phyloP scores from a whole-genome alignment of 768 basidiomycete genomes.

The Psilocybe cyanescens region DNA sequence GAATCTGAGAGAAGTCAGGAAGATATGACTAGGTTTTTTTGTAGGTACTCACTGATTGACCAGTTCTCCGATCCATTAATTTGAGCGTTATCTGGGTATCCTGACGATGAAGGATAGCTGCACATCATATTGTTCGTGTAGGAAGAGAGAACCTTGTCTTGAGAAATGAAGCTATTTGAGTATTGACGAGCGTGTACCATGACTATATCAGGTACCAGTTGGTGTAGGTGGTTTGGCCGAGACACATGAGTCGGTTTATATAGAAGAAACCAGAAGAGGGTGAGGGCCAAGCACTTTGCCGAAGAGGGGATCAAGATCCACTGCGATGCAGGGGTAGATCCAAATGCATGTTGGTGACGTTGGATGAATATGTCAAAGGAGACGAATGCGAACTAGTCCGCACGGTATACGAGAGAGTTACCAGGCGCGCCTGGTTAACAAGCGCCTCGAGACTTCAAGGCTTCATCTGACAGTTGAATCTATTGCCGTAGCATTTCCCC shows the following conservation, averaged over 20 bases:
- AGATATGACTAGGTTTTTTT: background rate
- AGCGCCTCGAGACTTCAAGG: constrained; percentile 24
- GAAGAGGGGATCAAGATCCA: constrained; percentile 26
- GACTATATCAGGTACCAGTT: constrained; percentile 20
- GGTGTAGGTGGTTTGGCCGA: constrained; percentile 12
- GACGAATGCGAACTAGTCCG: constrained; percentile 20
- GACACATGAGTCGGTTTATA: constrained; percentile 24
- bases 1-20: constrained; percentile 10
- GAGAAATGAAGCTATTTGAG: constrained; percentile 15
- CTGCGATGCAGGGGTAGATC: constrained; percentile 21
- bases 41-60: constrained; percentile 22
- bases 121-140: constrained; percentile 17
- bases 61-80: constrained; percentile 20
- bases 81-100: constrained; percentile 14
- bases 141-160: constrained; percentile 16
- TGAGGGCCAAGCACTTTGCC: constrained; percentile 19
- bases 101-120: constrained; percentile 19
- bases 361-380: constrained; percentile 19
- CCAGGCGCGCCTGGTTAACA: constrained; percentile 17
- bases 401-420: constrained; percentile 17
- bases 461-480: constrained; percentile 24
- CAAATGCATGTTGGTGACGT: constrained; percentile 21
- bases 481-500: constrained; percentile 23
- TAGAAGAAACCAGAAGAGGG: constrained; percentile 21
- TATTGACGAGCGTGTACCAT: constrained; percentile 26